Base-by-base conservation (phyloP, 2,329 filamentous ascomycete genomes). In the Ophiocordyceps australis region DNA sequence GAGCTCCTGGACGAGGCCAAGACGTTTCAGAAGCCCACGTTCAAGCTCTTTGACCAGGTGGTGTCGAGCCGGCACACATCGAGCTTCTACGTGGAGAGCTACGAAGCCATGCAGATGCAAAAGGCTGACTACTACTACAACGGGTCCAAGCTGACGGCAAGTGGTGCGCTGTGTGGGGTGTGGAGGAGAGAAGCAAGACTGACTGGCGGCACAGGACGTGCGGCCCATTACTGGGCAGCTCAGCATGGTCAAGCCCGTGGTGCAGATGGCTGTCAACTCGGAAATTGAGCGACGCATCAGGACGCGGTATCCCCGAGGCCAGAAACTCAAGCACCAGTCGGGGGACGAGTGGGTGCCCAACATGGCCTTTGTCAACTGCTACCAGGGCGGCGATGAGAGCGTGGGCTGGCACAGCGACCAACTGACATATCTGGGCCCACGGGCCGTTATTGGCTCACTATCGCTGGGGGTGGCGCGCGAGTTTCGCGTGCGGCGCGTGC, bases 321-420 rank as follows among this genome's bases (percentile, higher is more conserved):
- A 67, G 45, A 92, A 86, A 46, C 63, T 94, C 16, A 73, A 63
- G 37, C 73, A 79, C 37, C 85, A 94, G 41, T 77, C 74, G 0
- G 65, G 80, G 0, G 49, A 64, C 0, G 51, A 62, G 1, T 95
- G 86, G 85, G 56, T 57, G 7, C 80, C 86, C 8, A 95, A 95
- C 42, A 81, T 82, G 0, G 82, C 85, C 0, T 86, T 94, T 41
- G 85, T 92, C 11, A 98, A 98, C 47, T 92, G 82, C 54, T 98
- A 98, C 47, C 60, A 74, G 38, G 85, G 85, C 0, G 74, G 71
- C 0, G 60, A 71, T 9, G 71, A 95, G 52, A 81, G 63, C 32
- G 85, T 95, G 1, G 89, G 89, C 17, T 95, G 81, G 51, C 89
- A 98, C 49, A 74, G 78, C 19, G 89, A 98, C 44, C 80, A 93